Base-by-base conservation (phyloP, 495 filamentous ascomycete species). In the Penicillium silybi region DNA sequence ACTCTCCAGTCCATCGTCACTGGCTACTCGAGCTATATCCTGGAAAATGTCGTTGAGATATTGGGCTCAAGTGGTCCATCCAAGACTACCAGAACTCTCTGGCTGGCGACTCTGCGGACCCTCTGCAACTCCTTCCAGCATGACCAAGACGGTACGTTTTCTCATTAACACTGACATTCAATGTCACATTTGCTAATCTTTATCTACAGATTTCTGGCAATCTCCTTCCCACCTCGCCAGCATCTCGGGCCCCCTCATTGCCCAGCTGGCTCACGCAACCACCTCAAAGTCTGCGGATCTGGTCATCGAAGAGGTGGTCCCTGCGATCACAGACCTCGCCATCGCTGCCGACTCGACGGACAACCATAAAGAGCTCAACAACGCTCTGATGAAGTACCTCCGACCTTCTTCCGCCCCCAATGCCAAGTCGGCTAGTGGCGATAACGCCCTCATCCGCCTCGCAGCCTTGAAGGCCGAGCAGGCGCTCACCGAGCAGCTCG, bases 1-100 rank as follows among this genome's bases (percentile, higher is more conserved):
- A 85, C 81, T 50, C 84, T 98, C 43, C 92, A 93, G 81, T 95
- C 90, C 4, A 89, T 96, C 41, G 88, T 97, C 40, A 98, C 95
- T 5, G 84, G 83, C 66, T 98, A 98, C 63, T 82, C 88, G 18
- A 85, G 82, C 53, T 90, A 93, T 62, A 74, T 93, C n/a, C 65
- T 96, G 54, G 89, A 95, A 23, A 84, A 75, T 54, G 80, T 85
- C 2, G 77, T 84, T 23, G 70, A 80, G 40, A 74, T 89, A n/a
- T 76, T 97, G 29, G 66, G 69, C 27, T 73, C 62, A 10, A 64
- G 70, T 20, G 70, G 72, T 43, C 70, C 76, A 4, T 73, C 77
- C 53, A 68, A 78, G 34, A 67, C 74, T 39, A 75, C 81, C 20
- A 76, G 71, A 57, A 65, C 77, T 32, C 71, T 89, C 18, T 88